Conservation (phyloP, 2,329 filamentous ascomycete genomes). For the Chalaropsis ovoidea region DNA sequence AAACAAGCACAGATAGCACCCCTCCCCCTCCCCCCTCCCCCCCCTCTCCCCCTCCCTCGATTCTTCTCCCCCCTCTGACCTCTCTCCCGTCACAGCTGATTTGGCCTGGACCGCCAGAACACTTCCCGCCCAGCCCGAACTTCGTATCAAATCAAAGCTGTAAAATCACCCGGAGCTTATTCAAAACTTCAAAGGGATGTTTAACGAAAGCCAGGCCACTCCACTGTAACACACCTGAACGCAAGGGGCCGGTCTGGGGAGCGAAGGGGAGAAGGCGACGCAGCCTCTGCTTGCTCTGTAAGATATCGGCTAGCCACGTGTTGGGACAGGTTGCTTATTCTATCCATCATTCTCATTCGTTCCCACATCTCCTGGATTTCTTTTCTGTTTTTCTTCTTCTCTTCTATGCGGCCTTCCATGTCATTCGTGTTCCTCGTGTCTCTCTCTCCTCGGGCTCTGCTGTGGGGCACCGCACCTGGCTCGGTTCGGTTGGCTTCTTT, state of each 20-base stretch:
- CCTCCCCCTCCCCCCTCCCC: background rate
- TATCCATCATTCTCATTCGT: background rate
- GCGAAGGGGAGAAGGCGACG: background rate
- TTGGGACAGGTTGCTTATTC: background rate
- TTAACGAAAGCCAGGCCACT: background rate
- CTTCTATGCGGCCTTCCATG: no score
- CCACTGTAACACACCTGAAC: background rate
- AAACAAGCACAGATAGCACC: background rate
- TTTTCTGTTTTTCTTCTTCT: background rate
- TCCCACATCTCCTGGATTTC: background rate
- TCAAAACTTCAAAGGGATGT: slow-evolving; percentile 5
- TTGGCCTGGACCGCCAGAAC: no score
- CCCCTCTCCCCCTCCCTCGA: no score
- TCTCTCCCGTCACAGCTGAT: background rate
- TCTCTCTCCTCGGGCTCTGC: background rate
- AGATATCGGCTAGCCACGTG: slow-evolving; percentile 1
- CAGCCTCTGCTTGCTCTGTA: background rate
- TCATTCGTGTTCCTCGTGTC: background rate
- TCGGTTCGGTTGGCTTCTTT: background rate
- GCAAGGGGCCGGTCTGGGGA: background rate
- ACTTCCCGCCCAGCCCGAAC: background rate
- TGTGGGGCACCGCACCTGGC: background rate
- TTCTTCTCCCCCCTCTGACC: no score
- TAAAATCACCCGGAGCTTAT: background rate
- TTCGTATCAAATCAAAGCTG: background rate